These are phyloP conservation scores for Penicillium sp. DNA, from an alignment of 2,329 filamentous ascomycete species.

Conservation along the genomic window DNA sequence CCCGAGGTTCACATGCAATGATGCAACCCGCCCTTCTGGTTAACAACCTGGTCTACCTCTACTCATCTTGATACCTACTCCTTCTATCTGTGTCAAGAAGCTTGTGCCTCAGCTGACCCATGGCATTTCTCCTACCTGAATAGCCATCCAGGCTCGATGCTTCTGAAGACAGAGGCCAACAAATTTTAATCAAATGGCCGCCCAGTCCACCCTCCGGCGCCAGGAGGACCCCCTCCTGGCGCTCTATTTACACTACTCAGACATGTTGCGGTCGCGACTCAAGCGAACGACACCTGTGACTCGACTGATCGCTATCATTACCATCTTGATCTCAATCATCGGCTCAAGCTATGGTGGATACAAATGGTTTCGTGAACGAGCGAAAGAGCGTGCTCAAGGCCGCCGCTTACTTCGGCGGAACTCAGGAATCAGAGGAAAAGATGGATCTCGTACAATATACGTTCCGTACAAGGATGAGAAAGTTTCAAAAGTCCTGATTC, in stretches of 20 bases:
- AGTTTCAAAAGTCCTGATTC: slow-evolving; percentile 85
- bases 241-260: slow-evolving; percentile 50
- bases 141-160: slow-evolving; percentile 7
- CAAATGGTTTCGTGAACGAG: slow-evolving; percentile 66
- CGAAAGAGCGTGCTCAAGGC: slow-evolving; percentile 75
- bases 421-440: slow-evolving; percentile 87
- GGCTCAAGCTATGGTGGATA: slow-evolving; percentile 71
- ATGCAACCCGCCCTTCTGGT: slow-evolving; percentile 11
- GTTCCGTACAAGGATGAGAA: slow-evolving; percentile 73
- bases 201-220: slow-evolving; percentile 73
- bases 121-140: slow-evolving; percentile 7
- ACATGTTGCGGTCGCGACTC: slow-evolving; percentile 47
- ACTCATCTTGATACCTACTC: neutral
- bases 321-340: slow-evolving; percentile 72
- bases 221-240: slow-evolving; percentile 61
- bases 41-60: neutral
- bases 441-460: slow-evolving; percentile 90
- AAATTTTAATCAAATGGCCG: slow-evolving; percentile 58
- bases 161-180: slow-evolving; percentile 3
- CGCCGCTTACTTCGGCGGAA: slow-evolving; percentile 78
- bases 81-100: no score
- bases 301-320: slow-evolving; percentile 68
- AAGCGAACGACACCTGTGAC: slow-evolving; percentile 63
- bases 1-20: slow-evolving; percentile 27
- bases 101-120: neutral